Evolutionary conservation across 805 yeast species (phyloP).

Genomic region (Kurtzmaniella cleridarum): DNA sequence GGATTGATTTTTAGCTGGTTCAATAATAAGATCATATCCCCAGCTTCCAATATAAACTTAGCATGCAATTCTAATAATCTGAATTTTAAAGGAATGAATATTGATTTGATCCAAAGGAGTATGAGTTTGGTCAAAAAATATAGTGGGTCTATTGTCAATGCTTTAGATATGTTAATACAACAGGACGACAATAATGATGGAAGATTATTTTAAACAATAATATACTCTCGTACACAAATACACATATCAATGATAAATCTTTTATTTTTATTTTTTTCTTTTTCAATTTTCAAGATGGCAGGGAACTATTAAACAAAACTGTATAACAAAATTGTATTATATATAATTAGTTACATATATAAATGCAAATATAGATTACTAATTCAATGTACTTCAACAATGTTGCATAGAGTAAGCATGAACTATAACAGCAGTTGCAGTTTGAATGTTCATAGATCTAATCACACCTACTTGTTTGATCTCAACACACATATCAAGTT

Average conservation of each 20-base stretch:
- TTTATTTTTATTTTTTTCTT: too few relatives aligned
- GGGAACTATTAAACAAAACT: background rate
- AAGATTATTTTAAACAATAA: conserved; percentile 16
- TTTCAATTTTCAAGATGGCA: conserved; percentile 2
- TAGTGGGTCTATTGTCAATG: conserved; percentile 58
- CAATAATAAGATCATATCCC: conserved; percentile 62
- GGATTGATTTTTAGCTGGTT: conserved; percentile 75
- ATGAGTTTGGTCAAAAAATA: conserved; percentile 53
- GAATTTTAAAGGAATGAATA: conserved; percentile 52
- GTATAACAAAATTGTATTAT: background rate
- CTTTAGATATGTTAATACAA: conserved; percentile 46
- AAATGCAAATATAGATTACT: background rate
- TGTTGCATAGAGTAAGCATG: conserved; percentile 80
- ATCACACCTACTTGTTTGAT: conserved; percentile 90
- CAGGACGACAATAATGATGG: conserved; percentile 31
- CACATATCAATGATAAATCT: background rate
- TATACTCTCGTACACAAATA: too few relatives aligned
- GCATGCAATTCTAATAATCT: conserved; percentile 42
- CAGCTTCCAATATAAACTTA: conserved; percentile 64
- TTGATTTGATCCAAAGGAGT: conserved; percentile 44
- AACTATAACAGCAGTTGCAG: conserved; percentile 91
- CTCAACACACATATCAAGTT: conserved; percentile 81
- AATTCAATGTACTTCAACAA: conserved; percentile 27
- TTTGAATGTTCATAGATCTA: conserved; percentile 93
- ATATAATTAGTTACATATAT: conserved; percentile 3